phyloP scores from a whole-genome alignment of 768 basidiomycete species.

The Leccinum arenicola region DNA sequence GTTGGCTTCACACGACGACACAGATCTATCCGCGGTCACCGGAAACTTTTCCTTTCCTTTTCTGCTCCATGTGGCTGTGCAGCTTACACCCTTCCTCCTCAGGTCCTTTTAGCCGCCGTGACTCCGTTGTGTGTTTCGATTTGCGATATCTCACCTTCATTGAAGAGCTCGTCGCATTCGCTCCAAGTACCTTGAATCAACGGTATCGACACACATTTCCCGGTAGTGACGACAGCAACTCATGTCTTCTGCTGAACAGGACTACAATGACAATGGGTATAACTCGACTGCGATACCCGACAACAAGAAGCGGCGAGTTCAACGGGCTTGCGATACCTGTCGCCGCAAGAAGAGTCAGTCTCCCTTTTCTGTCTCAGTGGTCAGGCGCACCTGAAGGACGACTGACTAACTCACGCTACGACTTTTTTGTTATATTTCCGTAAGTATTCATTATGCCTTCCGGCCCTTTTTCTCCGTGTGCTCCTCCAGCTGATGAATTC shows the following conservation, averaged over 20 bases:
- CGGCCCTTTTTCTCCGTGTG: not conserved
- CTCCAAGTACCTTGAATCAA: not conserved
- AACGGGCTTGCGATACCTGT: conserved; percentile 81
- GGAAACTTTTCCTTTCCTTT: not conserved
- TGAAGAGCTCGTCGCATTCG: not conserved
- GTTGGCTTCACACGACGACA: not conserved
- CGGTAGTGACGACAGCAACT: not conserved
- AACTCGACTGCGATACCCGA: conserved; percentile 28
- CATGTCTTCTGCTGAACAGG: conserved; percentile 63
- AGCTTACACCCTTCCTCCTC: not conserved
- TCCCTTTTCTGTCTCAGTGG: not conserved
- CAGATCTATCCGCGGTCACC: not conserved
- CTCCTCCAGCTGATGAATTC: not conserved
- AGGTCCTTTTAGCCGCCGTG: not conserved
- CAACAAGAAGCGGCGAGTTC: conserved; percentile 67
- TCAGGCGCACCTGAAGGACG: not conserved
- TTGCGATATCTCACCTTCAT: not conserved
- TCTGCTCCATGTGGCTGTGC: not conserved
- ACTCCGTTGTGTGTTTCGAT: not conserved
- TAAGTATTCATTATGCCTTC: conserved; percentile 7
- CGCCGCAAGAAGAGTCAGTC: conserved; percentile 77
- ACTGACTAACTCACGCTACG: not conserved
- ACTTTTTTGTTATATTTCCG: not conserved
- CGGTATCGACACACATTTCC: not conserved
- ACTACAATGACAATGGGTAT: conserved; percentile 47